Conservation (phyloP, 352 stramenopile genomes). For the Globisporangium spinosum region DNA sequence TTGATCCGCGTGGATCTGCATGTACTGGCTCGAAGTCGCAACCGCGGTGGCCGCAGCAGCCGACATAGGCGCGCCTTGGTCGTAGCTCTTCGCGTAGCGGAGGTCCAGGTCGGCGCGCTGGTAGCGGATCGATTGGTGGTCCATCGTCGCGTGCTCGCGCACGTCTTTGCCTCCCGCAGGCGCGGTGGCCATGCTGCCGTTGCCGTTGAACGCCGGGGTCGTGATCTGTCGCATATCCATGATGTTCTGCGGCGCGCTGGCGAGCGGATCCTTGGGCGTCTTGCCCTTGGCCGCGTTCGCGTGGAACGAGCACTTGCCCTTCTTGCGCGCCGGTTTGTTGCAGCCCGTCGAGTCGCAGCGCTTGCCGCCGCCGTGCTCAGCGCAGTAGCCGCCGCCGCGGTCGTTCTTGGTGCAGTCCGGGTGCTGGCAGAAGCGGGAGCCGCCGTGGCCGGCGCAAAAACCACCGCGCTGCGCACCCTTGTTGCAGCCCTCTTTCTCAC, state of each 20-base stretch:
- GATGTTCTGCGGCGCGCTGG: slow-evolving; percentile 45
- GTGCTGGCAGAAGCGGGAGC: slow-evolving; percentile 75
- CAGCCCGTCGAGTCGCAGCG: slow-evolving; percentile 72
- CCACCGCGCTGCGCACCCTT: slow-evolving; percentile 78
- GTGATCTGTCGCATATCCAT: slow-evolving; percentile 86
- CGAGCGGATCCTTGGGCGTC: slow-evolving; percentile 43
- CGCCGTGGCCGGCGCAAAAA: slow-evolving; percentile 82
- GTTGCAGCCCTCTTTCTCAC: slow-evolving; percentile 79
- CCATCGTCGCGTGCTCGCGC: slow-evolving; percentile 24
- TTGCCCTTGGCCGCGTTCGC: slow-evolving; percentile 75
- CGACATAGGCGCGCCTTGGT: slow-evolving; percentile 22
- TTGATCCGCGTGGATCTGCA: slow-evolving; percentile 73
- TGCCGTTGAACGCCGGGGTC: slow-evolving; percentile 43
- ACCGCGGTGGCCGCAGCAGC: not conserved
- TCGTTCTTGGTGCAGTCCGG: slow-evolving; percentile 89
- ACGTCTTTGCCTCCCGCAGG: slow-evolving; percentile 39
- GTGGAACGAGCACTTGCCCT: slow-evolving; percentile 87
- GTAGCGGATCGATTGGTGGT: slow-evolving; percentile 49
- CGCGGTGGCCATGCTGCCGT: slow-evolving; percentile 15
- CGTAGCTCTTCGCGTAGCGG: slow-evolving; percentile 70
- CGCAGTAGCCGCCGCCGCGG: slow-evolving; percentile 80
- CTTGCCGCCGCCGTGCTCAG: slow-evolving; percentile 82
- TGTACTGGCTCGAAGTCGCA: slow-evolving; percentile 42
- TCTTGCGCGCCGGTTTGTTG: slow-evolving; percentile 81
- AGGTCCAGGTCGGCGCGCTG: slow-evolving; percentile 66